Evolutionary conservation across 805 yeast species (phyloP).

Genomic region (Yarrowia sp.): DNA sequence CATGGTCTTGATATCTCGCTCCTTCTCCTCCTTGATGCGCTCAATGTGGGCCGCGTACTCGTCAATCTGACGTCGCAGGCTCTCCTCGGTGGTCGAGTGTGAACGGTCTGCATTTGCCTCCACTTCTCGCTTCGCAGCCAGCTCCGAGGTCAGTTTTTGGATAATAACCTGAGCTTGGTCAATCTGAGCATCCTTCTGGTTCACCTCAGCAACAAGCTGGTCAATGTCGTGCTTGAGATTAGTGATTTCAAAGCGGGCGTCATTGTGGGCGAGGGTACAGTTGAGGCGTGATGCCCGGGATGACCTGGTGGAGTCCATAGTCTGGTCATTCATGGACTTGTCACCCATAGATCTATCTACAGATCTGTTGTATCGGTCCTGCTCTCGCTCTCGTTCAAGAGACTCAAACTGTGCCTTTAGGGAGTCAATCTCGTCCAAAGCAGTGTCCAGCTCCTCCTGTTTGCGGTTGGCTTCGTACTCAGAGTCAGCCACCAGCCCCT

Average conservation of each 20-base stretch:
- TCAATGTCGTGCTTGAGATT: constrained; percentile 6
- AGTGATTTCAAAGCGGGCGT: neutral
- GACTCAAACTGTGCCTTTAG: constrained; percentile 2
- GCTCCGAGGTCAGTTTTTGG: constrained; percentile 7
- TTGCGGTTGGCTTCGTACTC: constrained; percentile 9
- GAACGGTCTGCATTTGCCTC: neutral
- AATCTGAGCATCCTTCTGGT: constrained; percentile 5
- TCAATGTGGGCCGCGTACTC: neutral
- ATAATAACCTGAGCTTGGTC: constrained; percentile 10
- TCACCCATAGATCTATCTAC: neutral
- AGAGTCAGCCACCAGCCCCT: neutral
- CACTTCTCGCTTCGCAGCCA: constrained; percentile 12
- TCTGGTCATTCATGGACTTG: neutral
- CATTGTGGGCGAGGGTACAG: constrained; percentile 2
- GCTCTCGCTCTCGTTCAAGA: neutral
- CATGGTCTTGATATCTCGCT: constrained; percentile 6
- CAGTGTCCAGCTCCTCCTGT: constrained; percentile 16
- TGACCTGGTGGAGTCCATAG: neutral
- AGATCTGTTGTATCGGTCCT: neutral
- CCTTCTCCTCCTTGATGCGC: constrained; percentile 15
- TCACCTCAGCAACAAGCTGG: constrained; percentile 7
- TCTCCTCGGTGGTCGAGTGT: neutral
- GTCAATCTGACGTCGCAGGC: constrained; percentile 10
- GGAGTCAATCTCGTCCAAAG: constrained; percentile 20
- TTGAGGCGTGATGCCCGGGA: neutral